Evolutionary conservation across 1,139 yeast species (phyloP).

Genomic region (Candida dubliniensis): DNA sequence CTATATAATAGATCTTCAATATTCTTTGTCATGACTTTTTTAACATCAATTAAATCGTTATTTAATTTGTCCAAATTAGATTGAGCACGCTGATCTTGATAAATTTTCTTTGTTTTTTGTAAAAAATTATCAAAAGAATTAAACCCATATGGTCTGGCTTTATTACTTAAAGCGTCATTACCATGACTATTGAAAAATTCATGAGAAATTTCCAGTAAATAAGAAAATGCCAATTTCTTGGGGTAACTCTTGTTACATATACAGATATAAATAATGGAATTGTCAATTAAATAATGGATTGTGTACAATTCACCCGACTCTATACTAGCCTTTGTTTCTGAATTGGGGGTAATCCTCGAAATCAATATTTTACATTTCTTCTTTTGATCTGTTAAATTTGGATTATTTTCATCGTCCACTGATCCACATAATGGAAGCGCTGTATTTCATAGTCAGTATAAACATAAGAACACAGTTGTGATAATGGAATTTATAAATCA

Average conservation of each 20-base stretch:
- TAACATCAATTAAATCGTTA: slow-evolving; percentile 88
- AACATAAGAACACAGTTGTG: neutral
- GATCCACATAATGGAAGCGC: slow-evolving; percentile 93
- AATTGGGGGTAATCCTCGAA: slow-evolving; percentile 72
- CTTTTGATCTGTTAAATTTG: slow-evolving; percentile 69
- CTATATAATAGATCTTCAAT: slow-evolving; percentile 92
- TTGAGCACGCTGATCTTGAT: slow-evolving; percentile 90
- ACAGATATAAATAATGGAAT: slow-evolving; percentile 71
- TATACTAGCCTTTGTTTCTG: slow-evolving; percentile 84
- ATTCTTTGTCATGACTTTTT: slow-evolving; percentile 92
- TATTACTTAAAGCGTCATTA: slow-evolving; percentile 58
- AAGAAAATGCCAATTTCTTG: slow-evolving; percentile 84
- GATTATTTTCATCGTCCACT: slow-evolving; percentile 70
- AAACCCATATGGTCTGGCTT: slow-evolving; percentile 85
- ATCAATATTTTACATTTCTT: slow-evolving; percentile 79
- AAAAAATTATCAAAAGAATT: slow-evolving; percentile 82
- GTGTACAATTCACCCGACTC: slow-evolving; percentile 68
- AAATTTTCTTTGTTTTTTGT: slow-evolving; percentile 82
- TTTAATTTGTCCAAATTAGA: slow-evolving; percentile 83
- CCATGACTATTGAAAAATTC: slow-evolving; percentile 86
- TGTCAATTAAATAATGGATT: slow-evolving; percentile 70
- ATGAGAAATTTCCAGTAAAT: slow-evolving; percentile 73
- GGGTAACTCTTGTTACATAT: slow-evolving; percentile 82
- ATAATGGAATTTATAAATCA: neutral
- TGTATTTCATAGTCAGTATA: slow-evolving; percentile 19